Percentiles rank a stretch among this genome's conserved stretches.
phyloP scores from a whole-genome alignment of 2,329 filamentous ascomycete genomes.

The Aphanocladium album region DNA sequence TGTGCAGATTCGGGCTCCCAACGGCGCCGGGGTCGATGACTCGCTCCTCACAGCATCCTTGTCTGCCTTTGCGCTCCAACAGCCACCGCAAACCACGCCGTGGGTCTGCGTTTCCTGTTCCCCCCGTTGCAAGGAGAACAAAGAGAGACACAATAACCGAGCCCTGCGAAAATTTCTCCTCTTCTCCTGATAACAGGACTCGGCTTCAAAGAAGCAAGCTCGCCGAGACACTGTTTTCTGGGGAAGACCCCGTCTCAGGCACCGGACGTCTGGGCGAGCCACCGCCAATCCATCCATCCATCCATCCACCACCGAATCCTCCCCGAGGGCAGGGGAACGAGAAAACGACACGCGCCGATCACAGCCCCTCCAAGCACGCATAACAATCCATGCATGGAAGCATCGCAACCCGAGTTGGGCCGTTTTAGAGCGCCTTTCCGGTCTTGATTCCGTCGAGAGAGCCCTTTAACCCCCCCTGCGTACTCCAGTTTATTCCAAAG shows the following conservation, averaged over 20 bases:
- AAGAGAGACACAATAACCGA: not conserved
- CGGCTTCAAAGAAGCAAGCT: not conserved
- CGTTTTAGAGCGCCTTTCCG: not conserved
- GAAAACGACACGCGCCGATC: not conserved
- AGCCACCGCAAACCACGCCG: not conserved
- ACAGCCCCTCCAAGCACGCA: not conserved
- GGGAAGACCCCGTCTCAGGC: not conserved
- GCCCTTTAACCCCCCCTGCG: not conserved
- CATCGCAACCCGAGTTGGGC: not conserved
- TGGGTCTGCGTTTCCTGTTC: not conserved
- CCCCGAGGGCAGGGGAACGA: not conserved
- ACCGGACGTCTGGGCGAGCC: not conserved
- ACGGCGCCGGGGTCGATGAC: constrained; percentile 1
- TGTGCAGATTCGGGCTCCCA: not conserved
- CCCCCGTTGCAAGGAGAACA: not conserved
- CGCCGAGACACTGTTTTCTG: constrained; percentile 1
- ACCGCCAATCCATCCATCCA: too few species aligned
- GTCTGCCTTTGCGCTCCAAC: not conserved
- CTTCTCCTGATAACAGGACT: not conserved
- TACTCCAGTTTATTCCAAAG: not conserved
- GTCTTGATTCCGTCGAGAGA: not conserved
- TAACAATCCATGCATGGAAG: constrained; percentile 1
- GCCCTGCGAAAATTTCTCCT: not conserved
- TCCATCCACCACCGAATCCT: not conserved
- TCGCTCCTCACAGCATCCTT: not conserved